Conservation (phyloP, 495 filamentous ascomycete species). For the Tuber umbilicatum region DNA sequence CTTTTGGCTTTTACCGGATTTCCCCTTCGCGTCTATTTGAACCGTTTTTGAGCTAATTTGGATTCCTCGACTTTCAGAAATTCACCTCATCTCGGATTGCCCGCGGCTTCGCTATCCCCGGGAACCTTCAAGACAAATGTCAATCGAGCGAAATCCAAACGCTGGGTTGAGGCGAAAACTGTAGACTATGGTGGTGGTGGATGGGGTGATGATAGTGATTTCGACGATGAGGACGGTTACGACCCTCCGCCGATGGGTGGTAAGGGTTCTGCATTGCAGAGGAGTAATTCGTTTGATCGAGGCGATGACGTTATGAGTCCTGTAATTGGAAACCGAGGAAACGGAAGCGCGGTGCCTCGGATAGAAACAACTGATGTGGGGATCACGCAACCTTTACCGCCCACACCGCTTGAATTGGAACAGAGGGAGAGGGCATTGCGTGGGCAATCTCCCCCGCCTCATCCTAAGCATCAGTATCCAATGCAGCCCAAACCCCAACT, state of each 20-base stretch:
- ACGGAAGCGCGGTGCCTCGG: constrained; percentile 19
- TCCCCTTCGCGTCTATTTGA: neutral
- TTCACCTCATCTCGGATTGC: constrained; percentile 23
- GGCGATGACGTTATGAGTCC: constrained; percentile 21
- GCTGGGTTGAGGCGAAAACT: constrained; percentile 88
- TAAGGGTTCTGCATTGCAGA: constrained; percentile 15
- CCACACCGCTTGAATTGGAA: constrained; percentile 37
- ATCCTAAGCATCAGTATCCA: constrained; percentile 10
- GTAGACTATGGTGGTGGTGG: constrained; percentile 88
- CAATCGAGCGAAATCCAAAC: constrained; percentile 82
- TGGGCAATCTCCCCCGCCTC: constrained; percentile 10
- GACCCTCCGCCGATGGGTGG: constrained; percentile 15
- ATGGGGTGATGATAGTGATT: constrained; percentile 80
- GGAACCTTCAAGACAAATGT: constrained; percentile 70
- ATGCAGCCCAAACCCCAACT: constrained; percentile 25
- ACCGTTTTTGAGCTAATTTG: constrained; percentile 17
- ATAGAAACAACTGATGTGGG: constrained; percentile 15
- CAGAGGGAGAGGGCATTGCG: constrained; percentile 25
- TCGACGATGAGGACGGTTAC: constrained; percentile 58
- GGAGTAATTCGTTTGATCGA: constrained; percentile 21
- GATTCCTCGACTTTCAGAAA: constrained; percentile 17
- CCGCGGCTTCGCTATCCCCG: constrained; percentile 43
- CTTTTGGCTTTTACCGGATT: constrained; percentile 11
- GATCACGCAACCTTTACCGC: constrained; percentile 24
- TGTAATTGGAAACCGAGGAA: constrained; percentile 16